These are phyloP conservation scores for Metschnikowia baotianmanensis DNA, from an alignment of 805 yeast genomes.

Conservation along the genomic window DNA sequence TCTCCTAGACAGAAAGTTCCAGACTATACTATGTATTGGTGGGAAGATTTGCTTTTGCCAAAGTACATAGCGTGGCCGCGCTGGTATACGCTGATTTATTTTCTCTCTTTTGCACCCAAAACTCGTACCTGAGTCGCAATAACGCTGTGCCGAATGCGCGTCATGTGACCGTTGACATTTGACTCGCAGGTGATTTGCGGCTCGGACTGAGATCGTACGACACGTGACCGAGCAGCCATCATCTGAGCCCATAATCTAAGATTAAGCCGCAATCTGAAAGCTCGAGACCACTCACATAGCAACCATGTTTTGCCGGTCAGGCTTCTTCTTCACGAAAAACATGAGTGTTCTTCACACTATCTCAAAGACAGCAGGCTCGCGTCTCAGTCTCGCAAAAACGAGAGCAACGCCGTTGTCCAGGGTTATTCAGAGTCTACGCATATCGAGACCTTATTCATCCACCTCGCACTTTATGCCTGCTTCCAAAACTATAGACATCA, in stretches of 20 bases:
- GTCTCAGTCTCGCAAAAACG: conserved; percentile 17
- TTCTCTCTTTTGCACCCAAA: no score
- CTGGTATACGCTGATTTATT: no score
- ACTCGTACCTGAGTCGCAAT: no score
- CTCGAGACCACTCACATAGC: neutral
- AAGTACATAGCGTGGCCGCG: no score
- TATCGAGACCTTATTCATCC: conserved; percentile 9
- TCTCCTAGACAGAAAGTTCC: neutral
- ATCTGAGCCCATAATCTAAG: neutral
- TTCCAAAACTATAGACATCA: neutral
- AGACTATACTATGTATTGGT: neutral
- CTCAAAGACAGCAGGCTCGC: conserved; percentile 21
- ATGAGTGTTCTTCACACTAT: conserved; percentile 41
- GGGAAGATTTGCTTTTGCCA: neutral
- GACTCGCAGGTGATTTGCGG: no score
- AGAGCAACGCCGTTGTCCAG: conserved; percentile 10
- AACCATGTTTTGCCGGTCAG: conserved; percentile 44
- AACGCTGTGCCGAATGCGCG: no score
- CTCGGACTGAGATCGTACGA: no score
- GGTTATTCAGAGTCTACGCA: conserved; percentile 3
- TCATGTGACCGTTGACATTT: no score
- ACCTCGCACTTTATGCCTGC: neutral
- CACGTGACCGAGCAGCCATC: neutral
- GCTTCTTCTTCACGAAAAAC: conserved; percentile 60
- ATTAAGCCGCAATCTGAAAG: neutral